Base-by-base conservation (phyloP, 352 stramenopile species). In the Globisporangium emineosum region DNA sequence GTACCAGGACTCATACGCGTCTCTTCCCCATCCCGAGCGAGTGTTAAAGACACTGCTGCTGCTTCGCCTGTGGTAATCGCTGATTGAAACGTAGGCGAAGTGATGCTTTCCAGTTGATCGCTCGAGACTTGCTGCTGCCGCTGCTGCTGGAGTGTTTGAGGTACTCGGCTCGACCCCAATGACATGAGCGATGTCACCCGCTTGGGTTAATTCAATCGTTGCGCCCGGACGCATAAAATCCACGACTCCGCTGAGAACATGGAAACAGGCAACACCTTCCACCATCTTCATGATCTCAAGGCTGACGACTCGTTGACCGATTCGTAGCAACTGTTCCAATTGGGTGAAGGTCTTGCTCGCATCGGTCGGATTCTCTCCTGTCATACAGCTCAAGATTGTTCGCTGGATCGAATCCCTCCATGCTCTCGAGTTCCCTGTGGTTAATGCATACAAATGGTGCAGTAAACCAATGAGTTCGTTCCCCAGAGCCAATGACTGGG, bases 201-300 rank as follows among this genome's bases (percentile, higher is more conserved):
- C 77, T 1, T 73, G 59, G 21, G 33, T 29, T 21, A 86, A 62
- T 53, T 81, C 60, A 10, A 76, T 71, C 15, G 50, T 67, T 0
- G 71, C 51, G 6, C 77, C 75, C 9, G 69, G 66, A 19, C 77
- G 73, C 5, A 81, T 43, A 19, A 79, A 83, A 3, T 86, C 75
- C 5, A 73, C n/a, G n/a, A 51, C 47, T 30, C 73, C 77, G 10
- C 65, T 57, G 17, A 86, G 56, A 29, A 72, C 59, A 45, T 79
- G 76, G 0, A 83, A 53, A 27, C 65, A 75, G 1, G 71, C 77
- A 5, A 71, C n/a, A 5, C 57, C 35, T 42, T 86, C 77, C 4
- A 77, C 40, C 13, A 45, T 43, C 17, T 52, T 68, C 0, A 82
- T n/a, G 29, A 33, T 52, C 0, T 64, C 45, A 0, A 63, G 5